Base-by-base conservation (phyloP, 2,329 filamentous ascomycete species). In the Colletotrichum filicis region DNA sequence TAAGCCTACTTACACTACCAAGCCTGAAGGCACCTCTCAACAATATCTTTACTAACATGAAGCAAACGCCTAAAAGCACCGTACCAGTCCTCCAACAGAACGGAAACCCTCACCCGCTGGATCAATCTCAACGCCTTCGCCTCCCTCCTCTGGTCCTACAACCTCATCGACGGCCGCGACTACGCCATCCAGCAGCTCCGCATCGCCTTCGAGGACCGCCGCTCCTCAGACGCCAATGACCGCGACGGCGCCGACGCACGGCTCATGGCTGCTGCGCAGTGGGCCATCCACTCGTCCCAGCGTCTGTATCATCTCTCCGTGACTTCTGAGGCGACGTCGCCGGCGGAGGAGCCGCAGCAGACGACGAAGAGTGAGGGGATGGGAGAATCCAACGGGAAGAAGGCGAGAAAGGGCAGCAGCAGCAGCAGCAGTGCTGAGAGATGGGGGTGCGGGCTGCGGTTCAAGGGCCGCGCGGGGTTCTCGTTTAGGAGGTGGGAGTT, bases 141-240 rank as follows among this genome's bases (percentile, higher is more conserved):
- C 30, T 66, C 74, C 4, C 66, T 75, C 8, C 69, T 75, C 14
- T 75, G 72, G 73, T 74, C 68, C 32, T 72, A 74, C 53, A 66
- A 66, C 55, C 68, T 75, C 24, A 37, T 74, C 19, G 61, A 73
- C 62, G 72, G 73, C 58, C 62, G 70, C 55, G 66, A 73, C 66
- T 56, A 65, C 24, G 74, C 73, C 7, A 24, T 74, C 22, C 70
- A 62, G 56, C 74, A 75, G 19, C 59, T 75, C 5, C 72, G 74
- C 26, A 55, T 68, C 19, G 66, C 74, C 2, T 73, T 75, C 55
- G 74, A 75, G 37, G 71, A 75, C 61, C 66, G 55, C n/a, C 55
- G 49, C 26, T 70, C 70, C 1, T 70, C 70, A 1, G 66, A 73
- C 22, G 60, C 56, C 9, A 37, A 22, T 9, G 66, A 70, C 46